phyloP scores from a whole-genome alignment of 2,329 filamentous ascomycete species.

The Arthrobotrys entomopaga region DNA sequence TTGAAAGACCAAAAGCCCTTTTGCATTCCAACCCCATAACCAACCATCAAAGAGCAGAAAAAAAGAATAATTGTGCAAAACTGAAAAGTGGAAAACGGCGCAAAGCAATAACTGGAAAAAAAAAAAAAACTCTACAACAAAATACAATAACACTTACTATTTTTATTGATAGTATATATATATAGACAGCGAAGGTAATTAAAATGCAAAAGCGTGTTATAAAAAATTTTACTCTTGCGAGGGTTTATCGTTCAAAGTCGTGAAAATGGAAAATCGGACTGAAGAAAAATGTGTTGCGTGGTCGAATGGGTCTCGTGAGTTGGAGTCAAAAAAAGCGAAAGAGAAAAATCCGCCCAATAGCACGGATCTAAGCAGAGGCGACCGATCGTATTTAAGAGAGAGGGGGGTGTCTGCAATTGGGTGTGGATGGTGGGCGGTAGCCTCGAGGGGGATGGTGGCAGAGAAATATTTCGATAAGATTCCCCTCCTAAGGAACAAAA shows the following conservation, averaged over 20 bases:
- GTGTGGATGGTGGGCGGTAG: not conserved
- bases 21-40: not conserved
- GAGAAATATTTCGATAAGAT: slow-evolving; percentile 28
- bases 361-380: slow-evolving; percentile 47
- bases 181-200: slow-evolving; percentile 3
- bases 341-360: slow-evolving; percentile 51
- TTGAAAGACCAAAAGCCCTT: not conserved
- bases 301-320: slow-evolving; percentile 53
- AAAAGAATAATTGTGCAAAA: slow-evolving; percentile 6
- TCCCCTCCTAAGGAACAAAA: slow-evolving; percentile 8
- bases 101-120: slow-evolving; percentile 38
- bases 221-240: slow-evolving; percentile 35
- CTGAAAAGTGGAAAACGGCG: slow-evolving; percentile 1
- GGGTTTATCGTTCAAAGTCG: slow-evolving; percentile 21
- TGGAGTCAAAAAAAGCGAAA: slow-evolving; percentile 29
- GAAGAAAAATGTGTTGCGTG: slow-evolving; percentile 40
- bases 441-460: not conserved
- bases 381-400: slow-evolving; percentile 53
- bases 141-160: too few species aligned
- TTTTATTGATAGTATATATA: too few species aligned
- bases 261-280: not conserved
- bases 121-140: slow-evolving; percentile 8
- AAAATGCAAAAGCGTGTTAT: slow-evolving; percentile 30
- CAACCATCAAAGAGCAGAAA: slow-evolving; percentile 9
- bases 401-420: slow-evolving; percentile 26